Percentiles rank a stretch among this genome's conserved stretches.
These are phyloP conservation scores for Camellia lanceoleosa DNA, from an alignment of 148 eudicot genomes.

Conservation along the genomic window DNA sequence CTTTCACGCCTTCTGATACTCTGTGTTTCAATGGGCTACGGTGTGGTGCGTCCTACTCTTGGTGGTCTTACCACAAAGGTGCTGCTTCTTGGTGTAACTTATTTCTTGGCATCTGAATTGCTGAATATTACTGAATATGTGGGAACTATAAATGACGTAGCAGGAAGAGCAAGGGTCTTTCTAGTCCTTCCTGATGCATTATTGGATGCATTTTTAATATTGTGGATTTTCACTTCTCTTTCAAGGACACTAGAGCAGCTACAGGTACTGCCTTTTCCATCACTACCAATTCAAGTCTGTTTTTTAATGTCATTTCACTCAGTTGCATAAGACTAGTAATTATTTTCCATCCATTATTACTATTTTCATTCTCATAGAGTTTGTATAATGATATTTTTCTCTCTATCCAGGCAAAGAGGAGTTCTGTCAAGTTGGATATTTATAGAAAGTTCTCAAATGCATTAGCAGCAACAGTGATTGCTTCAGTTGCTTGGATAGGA, in stretches of 20 bases:
- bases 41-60: conserved; percentile 97
- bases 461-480: conserved; percentile 73
- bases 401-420: conserved; percentile 71
- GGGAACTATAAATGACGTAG: conserved; percentile 83
- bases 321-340: conserved; percentile 4
- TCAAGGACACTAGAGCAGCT: conserved; percentile 92
- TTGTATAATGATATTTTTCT: conserved; percentile 3
- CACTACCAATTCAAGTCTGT: neutral
- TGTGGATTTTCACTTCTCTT: conserved; percentile 96
- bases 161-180: conserved; percentile 87
- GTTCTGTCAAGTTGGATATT: conserved; percentile 83
- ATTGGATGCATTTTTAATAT: conserved; percentile 79
- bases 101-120: conserved; percentile 82
- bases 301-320: conserved; percentile 4
- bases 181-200: conserved; percentile 83
- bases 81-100: conserved; percentile 80
- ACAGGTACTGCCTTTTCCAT: conserved; percentile 50
- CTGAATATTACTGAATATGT: conserved; percentile 86
- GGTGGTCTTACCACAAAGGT: conserved; percentile 94
- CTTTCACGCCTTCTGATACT: conserved; percentile 84
- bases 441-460: conserved; percentile 94
- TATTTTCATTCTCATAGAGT: neutral
- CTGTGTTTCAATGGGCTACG: conserved; percentile 93
- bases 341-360: neutral
- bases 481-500: conserved; percentile 85